Percentiles rank a stretch among this genome's conserved stretches.
Evolutionary conservation across 495 filamentous ascomycete genomes (phyloP).

Genomic region (Lindgomyces ingoldianus): DNA sequence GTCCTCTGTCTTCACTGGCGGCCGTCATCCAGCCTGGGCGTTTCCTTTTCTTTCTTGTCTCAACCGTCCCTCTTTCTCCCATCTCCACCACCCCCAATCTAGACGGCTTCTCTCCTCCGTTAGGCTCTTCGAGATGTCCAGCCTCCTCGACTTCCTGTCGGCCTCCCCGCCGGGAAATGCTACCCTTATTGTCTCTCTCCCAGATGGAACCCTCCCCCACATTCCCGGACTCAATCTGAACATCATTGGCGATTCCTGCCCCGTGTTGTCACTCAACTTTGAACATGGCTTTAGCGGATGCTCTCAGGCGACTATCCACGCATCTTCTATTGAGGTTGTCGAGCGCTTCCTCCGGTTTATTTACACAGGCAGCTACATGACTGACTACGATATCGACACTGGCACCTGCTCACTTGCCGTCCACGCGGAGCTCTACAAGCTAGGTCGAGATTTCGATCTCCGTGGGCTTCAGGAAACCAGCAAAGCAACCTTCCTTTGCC

Average conservation of each 20-base stretch:
- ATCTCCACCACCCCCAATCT: too few relatives aligned
- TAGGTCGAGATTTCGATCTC: slow-evolving; percentile 39
- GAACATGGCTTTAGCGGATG: slow-evolving; percentile 23
- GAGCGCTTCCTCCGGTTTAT: slow-evolving; percentile 41
- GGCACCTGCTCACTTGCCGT: slow-evolving; percentile 34
- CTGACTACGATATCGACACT: slow-evolving; percentile 2
- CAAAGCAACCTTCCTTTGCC: slow-evolving; percentile 37
- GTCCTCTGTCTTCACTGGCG: too few relatives aligned
- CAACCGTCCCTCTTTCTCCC: too few relatives aligned
- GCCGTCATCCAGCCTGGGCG: too few relatives aligned
- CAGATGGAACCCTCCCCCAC: too few relatives aligned
- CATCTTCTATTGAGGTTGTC: slow-evolving; percentile 28
- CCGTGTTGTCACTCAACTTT: slow-evolving; percentile 39
- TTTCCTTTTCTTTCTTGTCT: too few relatives aligned
- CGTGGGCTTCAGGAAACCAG: slow-evolving; percentile 35
- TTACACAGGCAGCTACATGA: slow-evolving; percentile 39
- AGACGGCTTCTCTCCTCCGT: too few relatives aligned
- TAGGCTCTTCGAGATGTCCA: too few relatives aligned
- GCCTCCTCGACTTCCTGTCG: too few relatives aligned
- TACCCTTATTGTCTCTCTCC: too few relatives aligned
- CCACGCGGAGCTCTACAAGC: slow-evolving; percentile 40
- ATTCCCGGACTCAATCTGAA: too few relatives aligned
- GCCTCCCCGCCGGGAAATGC: too few relatives aligned
- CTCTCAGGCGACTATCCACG: slow-evolving; percentile 32
- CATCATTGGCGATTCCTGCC: slow-evolving; percentile 31